phyloP scores from a whole-genome alignment of 2,329 filamentous ascomycete species.

The Botrytis porri region DNA sequence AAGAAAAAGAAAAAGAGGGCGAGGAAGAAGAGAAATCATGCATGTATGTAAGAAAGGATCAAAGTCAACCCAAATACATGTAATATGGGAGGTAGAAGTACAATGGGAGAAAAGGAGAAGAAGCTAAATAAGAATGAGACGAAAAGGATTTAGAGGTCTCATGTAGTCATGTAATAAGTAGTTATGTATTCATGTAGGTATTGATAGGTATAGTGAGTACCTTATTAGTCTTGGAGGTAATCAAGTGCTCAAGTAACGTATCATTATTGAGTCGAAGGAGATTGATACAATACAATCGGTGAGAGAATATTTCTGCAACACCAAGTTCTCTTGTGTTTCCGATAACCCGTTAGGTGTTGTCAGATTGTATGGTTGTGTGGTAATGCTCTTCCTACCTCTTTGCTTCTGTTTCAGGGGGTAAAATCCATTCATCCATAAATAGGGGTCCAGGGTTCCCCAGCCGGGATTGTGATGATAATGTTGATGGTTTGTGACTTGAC shows the following conservation, averaged over 20 bases:
- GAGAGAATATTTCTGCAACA: not conserved
- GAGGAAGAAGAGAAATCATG: not conserved
- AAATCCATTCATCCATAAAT: not conserved
- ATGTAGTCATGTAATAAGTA: not conserved
- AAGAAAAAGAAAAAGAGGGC: not conserved
- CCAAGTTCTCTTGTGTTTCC: not conserved
- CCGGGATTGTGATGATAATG: not conserved
- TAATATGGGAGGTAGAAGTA: not conserved
- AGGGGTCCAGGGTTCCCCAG: not conserved
- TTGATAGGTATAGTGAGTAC: not conserved
- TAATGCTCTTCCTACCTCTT: not conserved
- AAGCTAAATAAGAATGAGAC: not conserved
- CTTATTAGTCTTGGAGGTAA: not conserved
- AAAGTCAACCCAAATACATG: not conserved
- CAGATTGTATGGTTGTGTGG: not conserved
- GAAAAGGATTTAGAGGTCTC: not conserved
- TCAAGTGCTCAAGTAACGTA: not conserved
- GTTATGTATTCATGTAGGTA: not conserved
- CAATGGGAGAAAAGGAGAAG: not conserved
- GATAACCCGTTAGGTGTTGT: not conserved
- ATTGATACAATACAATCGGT: not conserved
- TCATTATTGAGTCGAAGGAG: not conserved
- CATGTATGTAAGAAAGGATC: not conserved
- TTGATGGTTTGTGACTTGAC: not conserved
- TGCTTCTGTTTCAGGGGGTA: slow-evolving; percentile 10